Percentiles rank a stretch among this genome's conserved stretches.
These are phyloP conservation scores for Peribolospora kevripleyi DNA, from an alignment of 768 basidiomycete genomes.

Conservation along the genomic window DNA sequence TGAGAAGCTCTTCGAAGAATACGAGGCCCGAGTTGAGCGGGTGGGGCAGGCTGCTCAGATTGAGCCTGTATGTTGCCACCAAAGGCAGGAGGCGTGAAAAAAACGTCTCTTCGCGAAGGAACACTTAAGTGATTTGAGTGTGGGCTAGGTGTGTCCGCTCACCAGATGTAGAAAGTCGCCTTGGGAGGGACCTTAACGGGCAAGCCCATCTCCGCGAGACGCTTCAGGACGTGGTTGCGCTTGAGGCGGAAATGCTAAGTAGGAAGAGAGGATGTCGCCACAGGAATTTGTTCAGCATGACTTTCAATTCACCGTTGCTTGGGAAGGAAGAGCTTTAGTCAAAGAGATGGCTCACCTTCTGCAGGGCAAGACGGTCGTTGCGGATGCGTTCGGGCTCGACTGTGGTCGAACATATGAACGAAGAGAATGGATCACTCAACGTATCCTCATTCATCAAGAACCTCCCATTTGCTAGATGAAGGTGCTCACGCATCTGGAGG, in stretches of 20 bases:
- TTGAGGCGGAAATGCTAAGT: slow-evolving; percentile 57
- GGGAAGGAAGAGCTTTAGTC: background rate
- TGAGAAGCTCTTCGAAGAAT: slow-evolving; percentile 83
- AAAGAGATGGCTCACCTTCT: background rate
- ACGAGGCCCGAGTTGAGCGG: slow-evolving; percentile 76
- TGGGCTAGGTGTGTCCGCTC: too few species aligned
- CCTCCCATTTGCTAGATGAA: slow-evolving; percentile 10
- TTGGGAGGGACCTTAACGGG: slow-evolving; percentile 23
- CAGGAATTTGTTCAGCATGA: slow-evolving; percentile 24
- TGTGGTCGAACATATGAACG: too few species aligned
- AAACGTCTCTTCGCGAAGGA: too few species aligned
- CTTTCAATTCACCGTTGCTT: background rate
- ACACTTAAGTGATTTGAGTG: too few species aligned
- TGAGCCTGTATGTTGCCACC: slow-evolving; percentile 26
- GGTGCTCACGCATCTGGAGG: slow-evolving; percentile 47
- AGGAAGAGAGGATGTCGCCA: too few species aligned
- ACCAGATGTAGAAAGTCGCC: slow-evolving; percentile 69
- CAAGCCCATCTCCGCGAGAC: slow-evolving; percentile 54
- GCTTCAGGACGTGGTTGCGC: slow-evolving; percentile 62
- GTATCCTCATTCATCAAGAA: too few species aligned
- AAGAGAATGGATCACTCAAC: too few species aligned
- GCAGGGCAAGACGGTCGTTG: slow-evolving; percentile 34
- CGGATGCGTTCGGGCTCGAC: slow-evolving; percentile 26
- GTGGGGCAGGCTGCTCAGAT: slow-evolving; percentile 47
- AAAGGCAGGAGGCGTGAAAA: too few species aligned